Conservation (phyloP, 2,329 filamentous ascomycete genomes). For the Claviceps sp. region DNA sequence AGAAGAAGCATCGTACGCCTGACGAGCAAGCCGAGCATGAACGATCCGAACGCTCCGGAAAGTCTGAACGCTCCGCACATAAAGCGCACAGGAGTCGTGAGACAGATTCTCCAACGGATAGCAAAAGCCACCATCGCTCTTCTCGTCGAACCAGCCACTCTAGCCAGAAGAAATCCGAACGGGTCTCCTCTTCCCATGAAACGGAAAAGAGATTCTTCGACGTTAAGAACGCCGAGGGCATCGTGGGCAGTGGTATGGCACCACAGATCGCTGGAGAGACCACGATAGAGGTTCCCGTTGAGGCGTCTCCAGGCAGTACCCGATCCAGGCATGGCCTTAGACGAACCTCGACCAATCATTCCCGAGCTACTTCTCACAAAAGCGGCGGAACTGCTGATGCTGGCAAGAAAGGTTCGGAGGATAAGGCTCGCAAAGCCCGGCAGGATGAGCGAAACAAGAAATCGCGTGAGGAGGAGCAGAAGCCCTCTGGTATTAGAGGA, state of each 20-base stretch:
- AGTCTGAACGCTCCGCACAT: slow-evolving; percentile 6
- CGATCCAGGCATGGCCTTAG: slow-evolving; percentile 16
- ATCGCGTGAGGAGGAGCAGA: slow-evolving; percentile 15
- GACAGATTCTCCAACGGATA: slow-evolving; percentile 17
- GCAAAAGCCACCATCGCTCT: slow-evolving; percentile 20
- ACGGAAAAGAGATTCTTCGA: slow-evolving; percentile 29
- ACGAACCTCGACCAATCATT: slow-evolving; percentile 16
- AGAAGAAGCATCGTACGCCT: slow-evolving; percentile 24
- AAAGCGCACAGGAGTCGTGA: slow-evolving; percentile 18
- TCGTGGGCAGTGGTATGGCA: slow-evolving; percentile 13
- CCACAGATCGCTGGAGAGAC: slow-evolving; percentile 13
- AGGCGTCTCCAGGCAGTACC: slow-evolving; percentile 1
- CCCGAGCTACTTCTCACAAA: slow-evolving; percentile 8
- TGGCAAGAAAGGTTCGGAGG: slow-evolving; percentile 12
- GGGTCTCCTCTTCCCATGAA: slow-evolving; percentile 13
- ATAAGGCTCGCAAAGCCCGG: slow-evolving; percentile 21
- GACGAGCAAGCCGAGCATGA: slow-evolving; percentile 39
- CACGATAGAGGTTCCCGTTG: slow-evolving; percentile 1
- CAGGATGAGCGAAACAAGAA: slow-evolving; percentile 22
- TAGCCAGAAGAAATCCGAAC: slow-evolving; percentile 18
- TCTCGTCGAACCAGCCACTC: slow-evolving; percentile 30
- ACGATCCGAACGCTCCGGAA: slow-evolving; percentile 16
- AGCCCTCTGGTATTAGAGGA: slow-evolving; percentile 19
- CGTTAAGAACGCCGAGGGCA: slow-evolving; percentile 24
- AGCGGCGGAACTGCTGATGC: slow-evolving; percentile 1